Base-by-base conservation (phyloP, 2,329 filamentous ascomycete genomes). In the Fusarium dimerum region DNA sequence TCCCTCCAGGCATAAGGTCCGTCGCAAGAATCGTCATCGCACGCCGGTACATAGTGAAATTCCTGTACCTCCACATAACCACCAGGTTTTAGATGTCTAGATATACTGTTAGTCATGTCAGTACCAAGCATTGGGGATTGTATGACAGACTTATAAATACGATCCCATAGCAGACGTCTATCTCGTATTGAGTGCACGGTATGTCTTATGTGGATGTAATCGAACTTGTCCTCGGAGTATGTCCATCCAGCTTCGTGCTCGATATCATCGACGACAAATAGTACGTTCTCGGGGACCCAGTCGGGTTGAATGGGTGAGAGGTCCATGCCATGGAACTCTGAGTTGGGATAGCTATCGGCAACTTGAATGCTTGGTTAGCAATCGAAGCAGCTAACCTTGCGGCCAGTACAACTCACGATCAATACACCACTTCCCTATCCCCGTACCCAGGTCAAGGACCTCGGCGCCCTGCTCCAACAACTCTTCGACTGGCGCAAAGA, bases 211-310 rank as follows among this genome's bases (percentile, higher is more conserved):
- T 75, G 73, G 50, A 76, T 71, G 46, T 63, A 74, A 54, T 73
- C 69, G 20, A 71, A 71, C 1, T 76, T 61, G 64, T 71, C 45
- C 45, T 61, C 11, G 3, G 57, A 50, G 29, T 53, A 67, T 45
- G 61, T 71, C 69, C 59, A 75, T 30, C 57, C 81, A 78, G 47
- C 78, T 40, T 71, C 63, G 62, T 82, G 78, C 63, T 85, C 82
- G 36, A 81, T 80, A 63, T 89, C 85, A 63, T 89, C 85, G 38
- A 88, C 78, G 50, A 85, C 76, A 60, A 88, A 88, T 51, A 79
- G 77, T 53, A 85, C 81, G 60, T 88, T 88, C 29, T 76, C 73
- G 2, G 84, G 83, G 4, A 86, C 78, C 70, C 78, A 66, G 9
- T 53, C 55, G 3, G 81, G 81, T 62, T 85, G 82, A 39, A 84